Evolutionary conservation across 768 basidiomycete species (phyloP), one percentile per base, ranked within the genome.

Genomic region (Dacryopinax primogenitus): DNA sequence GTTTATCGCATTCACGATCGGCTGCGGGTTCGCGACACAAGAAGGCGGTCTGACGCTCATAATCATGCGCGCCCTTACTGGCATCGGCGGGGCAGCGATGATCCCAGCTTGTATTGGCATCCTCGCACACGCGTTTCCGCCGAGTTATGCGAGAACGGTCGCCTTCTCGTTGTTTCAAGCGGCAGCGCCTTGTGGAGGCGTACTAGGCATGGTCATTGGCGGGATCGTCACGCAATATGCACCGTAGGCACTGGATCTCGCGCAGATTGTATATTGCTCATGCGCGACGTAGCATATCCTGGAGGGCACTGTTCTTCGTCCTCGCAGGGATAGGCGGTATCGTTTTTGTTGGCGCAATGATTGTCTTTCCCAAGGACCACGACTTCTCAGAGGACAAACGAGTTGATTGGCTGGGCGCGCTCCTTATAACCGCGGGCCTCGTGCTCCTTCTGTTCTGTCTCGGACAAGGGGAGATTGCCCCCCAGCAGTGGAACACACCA

Each of bases 141-240:
- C 82, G 0, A 86, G 86, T 0, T 77, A 77, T 13, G 79, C 84
- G 0, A 82, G 92, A 12, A 84, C 88, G 0, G 74, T 84, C 0
- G 92, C 90, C 0, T 95, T 94, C 67, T 83, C 92, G 0, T 84
- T 86, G 0, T 94, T 92, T 68, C 80, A 86, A 0, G 89, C 90
- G 0, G 93, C 93, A 28, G 89, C 87, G 0, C 91, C 92, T 0
- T 71, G 93, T 3, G 92, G 92, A 0, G 87, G 81, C 0, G 86
- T 83, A 0, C 74, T 92, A 13, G 91, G 92, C 1, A 78, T 79
- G 34, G 75, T 84, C 0, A 66, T 90, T 0, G 90, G 91, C 18
- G 90, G 88, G n/a, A 75, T 86, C 1, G 74, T 90, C 21, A 87
- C 85, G 0, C 81, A 90, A 69, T 76, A 79, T 9, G 75, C 75